Base-by-base conservation (phyloP, 192 early-diverging fungal genomes). In the Coemansia sp. region DNA sequence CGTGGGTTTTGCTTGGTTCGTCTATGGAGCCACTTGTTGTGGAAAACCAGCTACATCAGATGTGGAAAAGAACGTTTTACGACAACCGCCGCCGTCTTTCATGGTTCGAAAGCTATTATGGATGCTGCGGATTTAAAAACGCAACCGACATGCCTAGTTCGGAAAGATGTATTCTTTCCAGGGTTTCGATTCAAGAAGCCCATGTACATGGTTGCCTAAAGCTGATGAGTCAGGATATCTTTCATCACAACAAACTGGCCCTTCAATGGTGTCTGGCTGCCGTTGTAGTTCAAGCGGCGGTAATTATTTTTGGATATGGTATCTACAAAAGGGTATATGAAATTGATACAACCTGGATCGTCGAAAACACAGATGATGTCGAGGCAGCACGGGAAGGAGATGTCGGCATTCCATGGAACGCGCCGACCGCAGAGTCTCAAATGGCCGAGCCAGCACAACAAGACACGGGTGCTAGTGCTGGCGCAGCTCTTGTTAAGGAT, bases 41-140 rank as follows among this genome's bases (percentile, higher is more conserved):
- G 0, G 67, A 71, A 17, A 48, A 22, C 7, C 33, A 67, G 14
- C 57, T 85, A 16, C 69, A 77, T 52, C 28, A 49, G 2, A 64
- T 80, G n/a, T 88, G 87, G 87, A 45, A 60, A 2, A 71, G 67
- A 16, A 71, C 70, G 1, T 84, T 80, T 55, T 64, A 72, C 11
- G 32, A 66, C 17, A 75, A 85, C 42, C 75, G 62, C 1, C 62
- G 69, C 7, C 25, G 70, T 7, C 54, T 88, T 20, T 71, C 71
- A 61, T 71, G 76, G 52, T 29, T 85, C 14, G 78, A 88, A 66
- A 74, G 77, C 29, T 56, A 57, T 28, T 83, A 71, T 54, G 80
- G 80, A 8, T 85, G 84, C 42, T 83, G 84, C 50, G 84, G 84
- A 25, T 85, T 85, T 42, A 54, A 55, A 32, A 66, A 69, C 22